Percentiles rank a stretch among this genome's conserved stretches.
These are phyloP conservation scores for Edaphochlamys debaryana DNA, from an alignment of 139 green algal species.

Conservation along the genomic window DNA sequence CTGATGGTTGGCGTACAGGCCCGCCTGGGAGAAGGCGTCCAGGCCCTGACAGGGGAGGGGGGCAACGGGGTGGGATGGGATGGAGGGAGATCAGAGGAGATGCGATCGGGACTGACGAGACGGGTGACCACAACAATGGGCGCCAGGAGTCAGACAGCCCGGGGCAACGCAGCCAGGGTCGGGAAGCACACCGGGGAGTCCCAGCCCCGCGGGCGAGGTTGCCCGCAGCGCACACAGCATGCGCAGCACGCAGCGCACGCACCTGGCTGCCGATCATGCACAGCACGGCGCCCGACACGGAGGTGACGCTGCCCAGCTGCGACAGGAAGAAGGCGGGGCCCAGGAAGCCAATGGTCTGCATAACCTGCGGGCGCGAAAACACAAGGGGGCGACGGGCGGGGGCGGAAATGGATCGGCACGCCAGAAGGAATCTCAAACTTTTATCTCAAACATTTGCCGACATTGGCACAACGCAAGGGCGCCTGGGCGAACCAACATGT, in stretches of 20 bases:
- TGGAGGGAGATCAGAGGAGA: background rate
- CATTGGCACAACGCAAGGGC: too few relatives aligned
- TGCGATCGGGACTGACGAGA: background rate
- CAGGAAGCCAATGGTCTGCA: constrained; percentile 96
- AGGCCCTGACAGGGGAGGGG: constrained; percentile 64
- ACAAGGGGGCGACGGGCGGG: too few relatives aligned
- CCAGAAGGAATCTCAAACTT: too few relatives aligned
- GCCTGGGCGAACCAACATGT: too few relatives aligned
- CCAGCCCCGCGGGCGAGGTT: too few relatives aligned
- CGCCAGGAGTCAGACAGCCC: too few relatives aligned
- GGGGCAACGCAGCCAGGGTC: too few relatives aligned
- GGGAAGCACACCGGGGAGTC: too few relatives aligned
- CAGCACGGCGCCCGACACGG: constrained; percentile 72
- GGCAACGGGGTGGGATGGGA: too few relatives aligned
- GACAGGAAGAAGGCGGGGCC: constrained; percentile 95
- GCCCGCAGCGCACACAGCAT: too few relatives aligned
- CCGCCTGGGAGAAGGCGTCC: constrained; percentile 96
- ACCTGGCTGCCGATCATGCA: constrained; percentile 93
- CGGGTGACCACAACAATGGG: background rate
- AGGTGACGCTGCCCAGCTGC: constrained; percentile 78
- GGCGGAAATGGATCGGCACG: too few relatives aligned
- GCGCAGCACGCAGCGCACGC: background rate
- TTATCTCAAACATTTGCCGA: too few relatives aligned
- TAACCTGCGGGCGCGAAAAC: constrained; percentile 59
- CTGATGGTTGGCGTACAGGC: constrained; percentile 98